Conservation (phyloP, 75 land plant genomes). For the Pinus albicaulis region DNA sequence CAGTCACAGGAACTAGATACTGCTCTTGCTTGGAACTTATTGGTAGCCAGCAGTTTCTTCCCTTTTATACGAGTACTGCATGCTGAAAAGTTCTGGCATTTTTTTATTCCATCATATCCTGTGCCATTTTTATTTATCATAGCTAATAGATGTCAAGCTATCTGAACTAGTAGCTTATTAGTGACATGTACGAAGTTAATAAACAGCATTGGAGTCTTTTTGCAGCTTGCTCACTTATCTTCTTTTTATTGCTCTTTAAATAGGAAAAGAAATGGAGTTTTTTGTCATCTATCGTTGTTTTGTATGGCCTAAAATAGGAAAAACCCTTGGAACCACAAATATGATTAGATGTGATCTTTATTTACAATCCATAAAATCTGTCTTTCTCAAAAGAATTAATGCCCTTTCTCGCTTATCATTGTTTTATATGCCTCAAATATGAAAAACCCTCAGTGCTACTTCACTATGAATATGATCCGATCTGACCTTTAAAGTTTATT, state of each 20-base stretch:
- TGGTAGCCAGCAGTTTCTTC: background rate
- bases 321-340: too few species aligned
- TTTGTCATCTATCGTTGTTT: too few species aligned
- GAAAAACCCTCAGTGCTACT: too few species aligned
- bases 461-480: too few species aligned
- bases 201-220: background rate
- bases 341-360: too few species aligned
- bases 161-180: background rate
- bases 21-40: slow-evolving; percentile 1
- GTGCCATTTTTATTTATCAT: slow-evolving; percentile 1
- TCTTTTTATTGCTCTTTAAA: background rate
- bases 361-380: too few species aligned
- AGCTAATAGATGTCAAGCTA: background rate
- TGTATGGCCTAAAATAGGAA: too few species aligned
- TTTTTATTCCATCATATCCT: background rate
- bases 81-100: background rate
- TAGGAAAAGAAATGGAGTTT: too few species aligned
- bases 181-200: background rate
- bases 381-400: too few species aligned
- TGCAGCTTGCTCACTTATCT: background rate
- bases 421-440: too few species aligned
- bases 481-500: too few species aligned
- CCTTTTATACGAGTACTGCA: background rate
- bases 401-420: too few species aligned
- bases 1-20: slow-evolving; percentile 1